phyloP scores from a whole-genome alignment of 163 green algal species.

The Chloromonas sp. region DNA sequence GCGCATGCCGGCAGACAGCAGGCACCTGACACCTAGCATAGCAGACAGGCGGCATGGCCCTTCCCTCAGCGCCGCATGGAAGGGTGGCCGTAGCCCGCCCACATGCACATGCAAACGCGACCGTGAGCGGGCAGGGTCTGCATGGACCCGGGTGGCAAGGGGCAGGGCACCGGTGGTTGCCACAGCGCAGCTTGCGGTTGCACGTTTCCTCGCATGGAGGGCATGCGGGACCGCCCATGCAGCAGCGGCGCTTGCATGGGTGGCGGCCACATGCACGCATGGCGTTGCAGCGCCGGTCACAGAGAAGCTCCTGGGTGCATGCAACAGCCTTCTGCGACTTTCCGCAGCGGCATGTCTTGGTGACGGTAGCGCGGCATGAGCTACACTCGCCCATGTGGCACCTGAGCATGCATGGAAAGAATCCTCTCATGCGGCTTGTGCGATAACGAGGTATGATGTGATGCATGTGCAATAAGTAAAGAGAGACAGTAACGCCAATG shows the following conservation, averaged over 20 bases:
- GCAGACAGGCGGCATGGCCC: constrained; percentile 57
- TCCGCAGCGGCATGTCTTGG: constrained; percentile 35
- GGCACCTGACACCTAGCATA: constrained; percentile 50
- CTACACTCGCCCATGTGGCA: constrained; percentile 69
- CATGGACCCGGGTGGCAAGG: constrained; percentile 69
- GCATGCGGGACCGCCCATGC: constrained; percentile 32
- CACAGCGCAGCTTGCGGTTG: constrained; percentile 54
- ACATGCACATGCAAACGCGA: constrained; percentile 65
- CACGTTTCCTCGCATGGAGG: constrained; percentile 78
- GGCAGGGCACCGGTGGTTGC: constrained; percentile 74
- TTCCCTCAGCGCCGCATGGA: constrained; percentile 67
- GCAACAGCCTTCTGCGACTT: constrained; percentile 41
- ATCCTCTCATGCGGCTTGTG: background rate
- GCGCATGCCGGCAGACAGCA: constrained; percentile 56
- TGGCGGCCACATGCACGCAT: constrained; percentile 68
- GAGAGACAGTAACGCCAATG: background rate
- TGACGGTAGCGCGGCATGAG: constrained; percentile 49
- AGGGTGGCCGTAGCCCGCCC: constrained; percentile 48
- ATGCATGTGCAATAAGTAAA: background rate
- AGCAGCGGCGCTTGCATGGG: constrained; percentile 76
- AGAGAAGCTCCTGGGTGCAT: constrained; percentile 54
- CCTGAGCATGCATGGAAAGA: constrained; percentile 15
- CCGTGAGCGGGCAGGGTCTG: constrained; percentile 65
- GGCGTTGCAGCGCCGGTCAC: constrained; percentile 63
- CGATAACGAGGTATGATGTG: background rate